These are phyloP conservation scores for Pleurostoma richardsiae DNA, from an alignment of 2,329 filamentous ascomycete species.

Conservation along the genomic window DNA sequence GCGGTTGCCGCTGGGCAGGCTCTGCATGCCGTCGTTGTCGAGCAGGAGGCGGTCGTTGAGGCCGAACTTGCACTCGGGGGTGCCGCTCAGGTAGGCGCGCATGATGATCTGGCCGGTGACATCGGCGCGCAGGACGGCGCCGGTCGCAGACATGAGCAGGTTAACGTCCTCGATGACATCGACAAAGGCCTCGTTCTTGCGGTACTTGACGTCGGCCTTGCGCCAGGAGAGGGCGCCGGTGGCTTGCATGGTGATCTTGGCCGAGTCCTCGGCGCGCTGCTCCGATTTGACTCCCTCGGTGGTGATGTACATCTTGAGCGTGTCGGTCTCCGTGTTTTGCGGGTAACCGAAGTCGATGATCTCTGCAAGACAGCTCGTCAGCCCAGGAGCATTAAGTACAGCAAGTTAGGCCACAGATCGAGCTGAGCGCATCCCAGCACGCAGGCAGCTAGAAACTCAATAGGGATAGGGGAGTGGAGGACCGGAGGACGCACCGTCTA, in stretches of 20 bases:
- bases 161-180: constrained; percentile 99
- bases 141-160: constrained; percentile 96
- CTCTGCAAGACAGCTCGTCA: constrained; percentile 47
- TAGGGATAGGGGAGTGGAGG: not conserved
- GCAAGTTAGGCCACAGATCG: no score
- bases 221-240: constrained; percentile 96
- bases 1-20: constrained; percentile 68
- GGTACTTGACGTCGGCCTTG: constrained; percentile 95
- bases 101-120: constrained; percentile 98
- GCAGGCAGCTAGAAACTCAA: not conserved
- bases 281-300: constrained; percentile 97
- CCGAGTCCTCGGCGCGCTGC: constrained; percentile 80
- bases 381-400: no score
- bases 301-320: constrained; percentile 99
- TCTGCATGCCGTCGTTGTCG: constrained; percentile 66
- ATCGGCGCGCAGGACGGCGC: constrained; percentile 89
- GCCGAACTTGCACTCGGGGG: constrained; percentile 97
- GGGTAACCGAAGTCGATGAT: constrained; percentile 99
- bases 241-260: constrained; percentile 98
- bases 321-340: constrained; percentile 98
- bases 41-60: constrained; percentile 91
- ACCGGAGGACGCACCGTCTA: constrained; percentile 64
- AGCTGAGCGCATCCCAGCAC: constrained; percentile 5
- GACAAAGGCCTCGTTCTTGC: constrained; percentile 98
- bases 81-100: constrained; percentile 94